These are phyloP conservation scores for Fraxinus floribunda DNA, from an alignment of 305 asterid genomes.

Conservation along the genomic window DNA sequence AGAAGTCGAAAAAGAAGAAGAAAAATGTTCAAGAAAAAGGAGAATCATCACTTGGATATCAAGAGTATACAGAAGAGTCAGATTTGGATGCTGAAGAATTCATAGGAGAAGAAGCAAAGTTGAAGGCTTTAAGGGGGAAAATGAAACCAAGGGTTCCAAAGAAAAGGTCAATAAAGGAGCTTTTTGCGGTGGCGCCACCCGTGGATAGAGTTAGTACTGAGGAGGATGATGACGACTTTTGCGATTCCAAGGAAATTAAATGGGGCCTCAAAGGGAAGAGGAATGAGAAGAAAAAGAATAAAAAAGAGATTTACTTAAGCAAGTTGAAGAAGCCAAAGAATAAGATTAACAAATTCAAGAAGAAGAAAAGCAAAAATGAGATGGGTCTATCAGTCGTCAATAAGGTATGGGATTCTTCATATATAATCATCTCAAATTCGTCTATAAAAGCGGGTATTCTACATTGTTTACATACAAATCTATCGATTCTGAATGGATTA, in stretches of 20 bases:
- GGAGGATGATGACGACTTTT: conserved; percentile 26
- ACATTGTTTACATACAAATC: not conserved
- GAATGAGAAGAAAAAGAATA: conserved; percentile 26
- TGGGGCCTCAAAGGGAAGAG: conserved; percentile 29
- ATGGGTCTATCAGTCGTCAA: conserved; percentile 30
- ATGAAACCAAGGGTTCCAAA: conserved; percentile 46
- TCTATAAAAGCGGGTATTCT: not conserved
- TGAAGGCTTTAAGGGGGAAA: conserved; percentile 29
- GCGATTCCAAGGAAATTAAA: conserved; percentile 19
- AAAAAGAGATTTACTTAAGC: conserved; percentile 25
- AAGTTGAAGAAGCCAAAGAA: conserved; percentile 37
- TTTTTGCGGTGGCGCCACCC: conserved; percentile 65
- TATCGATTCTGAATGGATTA: conserved; percentile 6
- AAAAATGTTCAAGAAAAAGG: conserved; percentile 22
- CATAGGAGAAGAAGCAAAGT: conserved; percentile 4
- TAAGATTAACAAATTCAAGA: conserved; percentile 37
- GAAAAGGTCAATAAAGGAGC: conserved; percentile 70
- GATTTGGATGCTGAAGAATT: conserved; percentile 23
- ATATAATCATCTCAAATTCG: conserved; percentile 14
- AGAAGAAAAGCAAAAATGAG: conserved; percentile 22
- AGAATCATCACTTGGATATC: conserved; percentile 15
- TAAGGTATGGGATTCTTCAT: conserved; percentile 41
- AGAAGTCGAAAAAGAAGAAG: not conserved
- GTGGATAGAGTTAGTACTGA: conserved; percentile 36
- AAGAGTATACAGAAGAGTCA: conserved; percentile 24